Conservation (phyloP, 108 stramenopile species). For the Stephanodiscus minutulus region DNA sequence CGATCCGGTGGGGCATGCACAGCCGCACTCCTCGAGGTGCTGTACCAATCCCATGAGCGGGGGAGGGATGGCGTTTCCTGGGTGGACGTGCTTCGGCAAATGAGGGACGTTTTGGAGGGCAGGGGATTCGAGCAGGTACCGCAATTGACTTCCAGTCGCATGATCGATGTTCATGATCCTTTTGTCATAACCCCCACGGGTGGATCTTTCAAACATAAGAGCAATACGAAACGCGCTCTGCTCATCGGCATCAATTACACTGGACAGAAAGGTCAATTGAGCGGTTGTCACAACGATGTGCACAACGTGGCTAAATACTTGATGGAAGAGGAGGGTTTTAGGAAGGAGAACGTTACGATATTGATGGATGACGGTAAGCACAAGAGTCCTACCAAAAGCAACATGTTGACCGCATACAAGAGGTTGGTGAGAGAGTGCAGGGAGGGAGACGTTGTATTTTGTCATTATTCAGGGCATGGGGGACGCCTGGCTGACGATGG, state of each 20-base stretch:
- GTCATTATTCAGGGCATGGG: conserved; percentile 85
- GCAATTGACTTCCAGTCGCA: conserved; percentile 74
- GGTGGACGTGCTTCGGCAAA: conserved; percentile 71
- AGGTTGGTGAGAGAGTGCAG: conserved; percentile 71
- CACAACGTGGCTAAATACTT: conserved; percentile 74
- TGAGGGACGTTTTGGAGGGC: conserved; percentile 59
- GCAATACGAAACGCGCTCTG: conserved; percentile 64
- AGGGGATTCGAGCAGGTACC: conserved; percentile 79
- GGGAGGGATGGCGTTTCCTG: conserved; percentile 59
- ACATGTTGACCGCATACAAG: conserved; percentile 80
- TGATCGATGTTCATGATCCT: conserved; percentile 66
- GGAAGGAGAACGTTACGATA: conserved; percentile 76
- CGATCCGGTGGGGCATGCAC: conserved; percentile 91
- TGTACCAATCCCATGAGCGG: conserved; percentile 58
- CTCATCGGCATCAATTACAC: conserved; percentile 93
- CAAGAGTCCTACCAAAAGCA: conserved; percentile 66
- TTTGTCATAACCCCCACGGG: conserved; percentile 47
- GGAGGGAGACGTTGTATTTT: conserved; percentile 77
- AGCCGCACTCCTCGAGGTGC: conserved; percentile 80
- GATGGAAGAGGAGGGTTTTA: conserved; percentile 77
- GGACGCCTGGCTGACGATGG: conserved; percentile 61
- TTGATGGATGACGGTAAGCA: conserved; percentile 90
- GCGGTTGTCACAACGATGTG: conserved; percentile 88
- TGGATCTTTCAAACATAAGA: conserved; percentile 49
- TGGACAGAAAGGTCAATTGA: conserved; percentile 76